Conservation (phyloP, 495 filamentous ascomycete species). For the Daldinia concentrica region DNA sequence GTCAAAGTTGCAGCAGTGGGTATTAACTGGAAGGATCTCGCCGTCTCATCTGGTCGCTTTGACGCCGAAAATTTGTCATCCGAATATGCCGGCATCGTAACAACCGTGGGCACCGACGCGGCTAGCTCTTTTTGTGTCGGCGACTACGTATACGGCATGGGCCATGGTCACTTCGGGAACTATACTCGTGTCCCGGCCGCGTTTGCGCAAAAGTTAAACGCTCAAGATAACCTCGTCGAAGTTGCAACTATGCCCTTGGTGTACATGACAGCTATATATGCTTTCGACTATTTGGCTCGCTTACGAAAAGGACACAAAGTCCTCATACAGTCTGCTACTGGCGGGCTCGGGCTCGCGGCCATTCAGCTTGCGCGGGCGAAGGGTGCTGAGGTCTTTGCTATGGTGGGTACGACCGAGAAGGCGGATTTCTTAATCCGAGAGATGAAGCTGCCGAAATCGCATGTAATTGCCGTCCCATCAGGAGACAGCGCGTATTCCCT, state of each 20-base stretch:
- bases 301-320: slow-evolving; percentile 59
- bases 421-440: background rate
- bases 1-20: slow-evolving; percentile 49
- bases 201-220: slow-evolving; percentile 44
- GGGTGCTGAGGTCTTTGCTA: slow-evolving; percentile 57
- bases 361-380: slow-evolving; percentile 60
- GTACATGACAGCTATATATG: slow-evolving; percentile 60
- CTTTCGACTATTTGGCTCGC: slow-evolving; percentile 39
- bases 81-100: slow-evolving; percentile 49
- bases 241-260: slow-evolving; percentile 56
- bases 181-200: slow-evolving; percentile 30
- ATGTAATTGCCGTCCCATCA: background rate
- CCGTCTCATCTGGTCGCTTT: slow-evolving; percentile 30
- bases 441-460: background rate
- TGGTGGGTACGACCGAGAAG: slow-evolving; percentile 5
- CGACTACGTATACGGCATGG: slow-evolving; percentile 47
- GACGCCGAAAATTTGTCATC: slow-evolving; percentile 44
- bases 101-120: slow-evolving; percentile 21
- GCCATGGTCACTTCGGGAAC: slow-evolving; percentile 45
- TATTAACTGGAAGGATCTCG: slow-evolving; percentile 49
- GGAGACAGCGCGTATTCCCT: background rate
- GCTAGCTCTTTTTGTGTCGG: slow-evolving; percentile 26
- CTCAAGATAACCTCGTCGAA: slow-evolving; percentile 49
- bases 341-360: slow-evolving; percentile 66
- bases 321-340: slow-evolving; percentile 65